These are phyloP conservation scores for Ophiostoma ips DNA, from an alignment of 2,329 filamentous ascomycete genomes.

Conservation along the genomic window DNA sequence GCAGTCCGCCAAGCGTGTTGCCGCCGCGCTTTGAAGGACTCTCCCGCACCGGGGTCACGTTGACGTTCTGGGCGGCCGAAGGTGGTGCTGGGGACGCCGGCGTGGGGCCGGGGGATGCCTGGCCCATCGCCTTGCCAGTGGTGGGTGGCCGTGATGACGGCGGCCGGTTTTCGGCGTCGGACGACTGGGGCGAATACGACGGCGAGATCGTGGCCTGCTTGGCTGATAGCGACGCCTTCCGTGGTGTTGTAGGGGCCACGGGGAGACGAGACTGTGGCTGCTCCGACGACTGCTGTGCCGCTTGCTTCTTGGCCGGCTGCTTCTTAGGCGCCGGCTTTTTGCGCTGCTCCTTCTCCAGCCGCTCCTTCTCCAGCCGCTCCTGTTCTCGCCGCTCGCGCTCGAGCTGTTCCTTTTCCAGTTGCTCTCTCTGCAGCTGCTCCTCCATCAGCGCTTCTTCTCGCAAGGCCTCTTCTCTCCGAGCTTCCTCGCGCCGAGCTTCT, in stretches of 20 bases:
- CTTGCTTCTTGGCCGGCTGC: not conserved
- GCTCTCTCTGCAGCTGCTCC: not conserved
- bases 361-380: not conserved
- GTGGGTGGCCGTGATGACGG: conserved; percentile 50
- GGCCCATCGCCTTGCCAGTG: conserved; percentile 31
- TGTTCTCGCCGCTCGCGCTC: not conserved
- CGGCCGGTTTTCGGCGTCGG: conserved; percentile 67
- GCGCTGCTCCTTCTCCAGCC: not conserved
- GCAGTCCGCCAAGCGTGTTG: conserved; percentile 33
- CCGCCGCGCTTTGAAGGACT: conserved; percentile 42
- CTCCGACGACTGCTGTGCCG: not conserved
- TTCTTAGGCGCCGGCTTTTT: conserved; percentile 1
- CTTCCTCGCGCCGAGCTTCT: not conserved
- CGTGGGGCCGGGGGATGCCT: conserved; percentile 18
- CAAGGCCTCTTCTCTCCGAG: not conserved
- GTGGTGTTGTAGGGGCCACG: conserved; percentile 26
- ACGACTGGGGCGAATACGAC: conserved; percentile 59
- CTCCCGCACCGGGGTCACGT: not conserved
- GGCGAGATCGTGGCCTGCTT: conserved; percentile 43
- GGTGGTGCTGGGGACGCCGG: conserved; percentile 18
- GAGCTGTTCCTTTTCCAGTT: not conserved
- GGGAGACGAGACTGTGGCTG: not conserved
- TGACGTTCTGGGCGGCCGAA: conserved; percentile 13
- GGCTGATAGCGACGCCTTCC: conserved; percentile 30
- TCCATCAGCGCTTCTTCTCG: not conserved